Base-by-base conservation (phyloP, 202 grass and related monocot species). In the Brachypodium distachyon region DNA sequence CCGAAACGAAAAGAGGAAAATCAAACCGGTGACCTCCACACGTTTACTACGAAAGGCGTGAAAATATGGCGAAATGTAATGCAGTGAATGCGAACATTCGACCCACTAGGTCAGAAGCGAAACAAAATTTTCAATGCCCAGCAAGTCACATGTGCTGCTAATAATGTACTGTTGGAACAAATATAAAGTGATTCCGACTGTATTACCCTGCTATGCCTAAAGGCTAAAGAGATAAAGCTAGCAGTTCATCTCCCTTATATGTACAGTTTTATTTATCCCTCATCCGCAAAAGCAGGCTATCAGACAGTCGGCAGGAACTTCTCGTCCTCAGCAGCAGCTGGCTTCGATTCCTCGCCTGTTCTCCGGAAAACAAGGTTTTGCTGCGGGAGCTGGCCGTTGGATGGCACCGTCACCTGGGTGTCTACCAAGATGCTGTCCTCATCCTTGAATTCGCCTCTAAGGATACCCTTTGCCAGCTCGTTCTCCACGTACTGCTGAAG, bases 401-500 rank as follows among this genome's bases (percentile, higher is more conserved):
- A 73, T 2, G 85, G 87, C 26, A 89, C 85, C 1, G 74, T 89
- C 28, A 99, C 87, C 78, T 90, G 87, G 0, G 92, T 99, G 75
- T 95, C 96, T 2, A 95, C 74, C 28, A 65, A 48, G 49, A 99
- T 81, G 46, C 19, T 84, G 68, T 99, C 96, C 82, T 95, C 91
- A 1, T 99, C 92, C 85, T 90, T 95, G 67, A 92, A 92, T n/a
- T 99, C 89, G 5, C 96, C 87, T 42, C 87, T 91, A 1, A 95
- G 84, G 68, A 99, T 90, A 60, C 96, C 91, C 44, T 95, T 98
- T 4, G 95, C 95, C 3, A 98, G 89, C 39, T 92, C 95, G 2
- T 98, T 98, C 87, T 98, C 89, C 59, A 98, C 74, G n/a, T 92
- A 87, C 72, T 95, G 95, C 78, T 98, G 95, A 53, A 98, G 91